Base-by-base conservation (phyloP, 805 yeast species). In the Metschnikowia kunwiensis region DNA sequence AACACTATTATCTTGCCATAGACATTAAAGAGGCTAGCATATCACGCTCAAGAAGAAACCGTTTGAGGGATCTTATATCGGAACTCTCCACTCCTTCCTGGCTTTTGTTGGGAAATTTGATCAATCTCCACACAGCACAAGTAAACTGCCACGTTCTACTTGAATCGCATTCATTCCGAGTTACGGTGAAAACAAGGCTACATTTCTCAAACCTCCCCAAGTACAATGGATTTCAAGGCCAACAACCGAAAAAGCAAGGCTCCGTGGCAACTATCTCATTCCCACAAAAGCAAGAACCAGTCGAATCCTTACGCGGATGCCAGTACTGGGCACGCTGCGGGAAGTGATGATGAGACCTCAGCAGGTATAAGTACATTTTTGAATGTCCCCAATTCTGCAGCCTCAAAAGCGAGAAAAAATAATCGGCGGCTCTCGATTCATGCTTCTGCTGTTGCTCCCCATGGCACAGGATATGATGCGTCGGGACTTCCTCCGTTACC, bases 221-320 rank as follows among this genome's bases (percentile, higher is more conserved):
- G n/a, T n/a, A n/a, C n/a, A n/a, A 63, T 65, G 70, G 63, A 61
- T 24, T 48, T 49, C 36, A 61, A 56, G 18, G 47, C 61, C 9
- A 62, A 65, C 42, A 62, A 67, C 42, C 54, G 72, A 8, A 66
- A 67, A 47, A 64, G 70, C 48, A 54, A 61, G 40, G 72, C 72
- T 3, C 71, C 72, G 8, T 68, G 72, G 72, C 70, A 58, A 46
- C 27, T 39, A 32, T 34, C 34, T 19, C 43, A 29, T 27, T 26
- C 37, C 5, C 33, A 18, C 12, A 31, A 29, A 15, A 15, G 13
- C 24, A 34, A 40, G n/a, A 29, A 15, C 24, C 38, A 31, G 27
- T 26, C 41, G 13, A 44, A 44, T 17, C 49, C 48, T 1, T 45
- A 45, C 19, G 38, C 42, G 25, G 32, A 38, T 7, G 36, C 34